Evolutionary conservation across 2,329 filamentous ascomycete species (phyloP).

Genomic region (Hymenoscyphus fraxineus): DNA sequence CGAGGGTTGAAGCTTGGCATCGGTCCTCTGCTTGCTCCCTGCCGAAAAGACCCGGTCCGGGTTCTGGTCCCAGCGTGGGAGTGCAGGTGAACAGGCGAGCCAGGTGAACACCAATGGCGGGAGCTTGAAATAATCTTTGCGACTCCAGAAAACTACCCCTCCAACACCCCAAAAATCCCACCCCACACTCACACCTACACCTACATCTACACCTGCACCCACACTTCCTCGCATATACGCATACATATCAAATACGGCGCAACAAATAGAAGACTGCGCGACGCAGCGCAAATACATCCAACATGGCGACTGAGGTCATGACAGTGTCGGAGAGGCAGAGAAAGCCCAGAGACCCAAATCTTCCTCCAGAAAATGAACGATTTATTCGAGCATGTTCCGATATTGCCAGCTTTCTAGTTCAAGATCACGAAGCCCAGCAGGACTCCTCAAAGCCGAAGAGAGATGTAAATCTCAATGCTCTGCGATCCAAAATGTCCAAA

Average conservation of each 20-base stretch:
- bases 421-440: slow-evolving; percentile 81
- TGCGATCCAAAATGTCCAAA: slow-evolving; percentile 83
- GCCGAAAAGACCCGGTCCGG: neutral
- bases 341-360: slow-evolving; percentile 65
- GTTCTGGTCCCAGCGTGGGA: no score
- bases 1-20: slow-evolving; percentile 1
- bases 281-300: neutral
- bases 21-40: neutral
- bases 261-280: neutral
- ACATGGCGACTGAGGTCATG: slow-evolving; percentile 58
- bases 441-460: slow-evolving; percentile 69
- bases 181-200: neutral
- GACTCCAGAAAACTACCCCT: slow-evolving; percentile 5
- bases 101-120: neutral
- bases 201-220: no score
- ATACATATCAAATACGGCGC: neutral
- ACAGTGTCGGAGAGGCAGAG: slow-evolving; percentile 49
- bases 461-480: slow-evolving; percentile 87
- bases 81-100: no score
- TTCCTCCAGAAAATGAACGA: slow-evolving; percentile 89
- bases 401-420: slow-evolving; percentile 87
- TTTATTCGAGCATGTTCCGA: slow-evolving; percentile 94
- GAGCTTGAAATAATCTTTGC: slow-evolving; percentile 7
- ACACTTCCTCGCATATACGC: neutral
- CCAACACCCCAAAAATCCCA: neutral